Conservation (phyloP, 2,329 filamentous ascomycete species). For the Neurospora crassa region DNA sequence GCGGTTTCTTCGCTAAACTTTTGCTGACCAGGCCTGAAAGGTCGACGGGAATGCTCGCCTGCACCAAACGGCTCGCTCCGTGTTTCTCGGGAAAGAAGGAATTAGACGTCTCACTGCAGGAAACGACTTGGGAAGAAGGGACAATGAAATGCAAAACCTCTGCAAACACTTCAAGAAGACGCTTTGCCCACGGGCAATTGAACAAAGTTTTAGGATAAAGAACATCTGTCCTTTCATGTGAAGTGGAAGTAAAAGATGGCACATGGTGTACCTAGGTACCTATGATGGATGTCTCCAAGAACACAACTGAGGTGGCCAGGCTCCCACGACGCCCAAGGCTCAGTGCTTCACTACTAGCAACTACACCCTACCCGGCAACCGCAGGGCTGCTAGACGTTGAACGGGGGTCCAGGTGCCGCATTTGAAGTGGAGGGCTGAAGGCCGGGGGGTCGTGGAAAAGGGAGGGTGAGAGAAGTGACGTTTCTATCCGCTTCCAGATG, state of each 20-base stretch:
- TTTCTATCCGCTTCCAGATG: constrained; percentile 3
- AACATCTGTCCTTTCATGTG: not conserved
- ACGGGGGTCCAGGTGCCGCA: not conserved
- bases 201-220: not conserved
- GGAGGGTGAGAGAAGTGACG: constrained; percentile 1
- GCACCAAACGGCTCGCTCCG: not conserved
- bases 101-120: not conserved
- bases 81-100: not conserved
- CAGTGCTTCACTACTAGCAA: not conserved
- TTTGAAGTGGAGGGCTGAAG: not conserved
- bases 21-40: not conserved
- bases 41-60: not conserved
- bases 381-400: not conserved
- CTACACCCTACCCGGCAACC: not conserved
- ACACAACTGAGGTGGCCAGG: not conserved
- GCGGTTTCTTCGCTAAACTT: not conserved
- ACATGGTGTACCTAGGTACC: not conserved
- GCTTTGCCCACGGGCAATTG: not conserved
- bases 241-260: not conserved
- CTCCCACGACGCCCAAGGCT: not conserved
- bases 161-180: not conserved
- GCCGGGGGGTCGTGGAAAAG: not conserved
- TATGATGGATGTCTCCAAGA: not conserved
- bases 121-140: not conserved
- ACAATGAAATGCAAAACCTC: not conserved